Base-by-base conservation (phyloP, 768 basidiomycete genomes). In the Psilocybe sp. region DNA sequence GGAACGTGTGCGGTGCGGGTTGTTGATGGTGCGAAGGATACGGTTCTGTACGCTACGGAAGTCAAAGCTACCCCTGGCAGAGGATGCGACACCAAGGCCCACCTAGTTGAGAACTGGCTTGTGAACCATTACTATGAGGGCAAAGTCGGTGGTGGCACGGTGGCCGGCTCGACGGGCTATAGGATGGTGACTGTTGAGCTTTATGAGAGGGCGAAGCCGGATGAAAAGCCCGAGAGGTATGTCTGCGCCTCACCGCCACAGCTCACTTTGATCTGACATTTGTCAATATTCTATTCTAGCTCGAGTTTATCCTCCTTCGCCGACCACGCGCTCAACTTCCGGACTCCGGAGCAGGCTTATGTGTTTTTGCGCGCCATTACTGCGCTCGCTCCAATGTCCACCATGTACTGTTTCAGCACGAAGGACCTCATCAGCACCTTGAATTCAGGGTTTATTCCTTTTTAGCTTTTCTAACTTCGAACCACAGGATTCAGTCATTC, bases 21-120 rank as follows among this genome's bases (percentile, higher is more conserved):
- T 4, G 63, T 96, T n/a, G 92, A 98, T 60, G 75, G 76, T 1
- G 79, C 78, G 41, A 92, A 90, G 57, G 95, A 95, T 1, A 83
- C 77, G 1, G 69, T 89, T 13, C 56, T 95, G 2, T 93, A 95
- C 64, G 78, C 80, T 37, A 75, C 77, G 2, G 70, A 72, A 23
- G 62, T 95, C 7, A 80, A 83, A 38, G 57, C 58, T 28, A 53
- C 54, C 23, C 49, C 53, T 2, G 23, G 32, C 52, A 46, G 69
- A 61, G 69, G 60, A 5, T 90, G 91, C 64, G 79, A 87, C 54
- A 70, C 95, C 14, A 80, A 87, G 56, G 81, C 82, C 15, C 68
- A 73, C 2, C 70, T 98, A 47, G 76, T 79, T 16, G 95, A 98
- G 69, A 97, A 98, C 64, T 97, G 95, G 94, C 64, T 98, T 39